Base-by-base conservation (phyloP, 345 rosid genomes). In the Cardiospermum halicacabum region DNA sequence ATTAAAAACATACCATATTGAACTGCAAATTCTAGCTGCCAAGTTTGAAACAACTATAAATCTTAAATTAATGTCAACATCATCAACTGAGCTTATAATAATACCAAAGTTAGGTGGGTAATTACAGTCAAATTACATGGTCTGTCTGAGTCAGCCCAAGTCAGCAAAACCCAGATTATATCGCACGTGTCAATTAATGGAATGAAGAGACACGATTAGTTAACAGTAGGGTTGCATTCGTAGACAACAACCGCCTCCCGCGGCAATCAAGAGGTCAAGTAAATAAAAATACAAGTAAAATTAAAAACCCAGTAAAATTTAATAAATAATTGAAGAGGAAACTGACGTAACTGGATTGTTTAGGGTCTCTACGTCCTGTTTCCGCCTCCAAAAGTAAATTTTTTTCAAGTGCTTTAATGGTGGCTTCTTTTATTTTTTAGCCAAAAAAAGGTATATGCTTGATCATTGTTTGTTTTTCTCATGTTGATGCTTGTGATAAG, bases 391-490 rank as follows among this genome's bases (percentile, higher is more conserved):
- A n/a, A 47, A 47, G n/a, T 12, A 47, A 0, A 54, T 53, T 16
- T 39, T 39, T 48, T 22, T 42, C 24, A 60, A 34, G 5, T 9
- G 54, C 40, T 45, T 26, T 53, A 8, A 16, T 45, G n/a, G 27
- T 28, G 27, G 19, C 51, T 37, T 49, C 40, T 26, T 22, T 64
- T 32, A 26, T 47, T 32, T 31, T 32, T 19, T 50, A 8, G 2
- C 57, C 45, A 53, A 37, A 39, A 58, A 43, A 56, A 56, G 54
- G 54, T 66, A 55, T 28, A 56, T 42, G 30, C 16, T 28, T 10
- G 31, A 13, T 24, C 53, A 21, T 26, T 60, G 42, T 60, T 36
- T 42, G 34, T 60, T 18, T 9, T 39, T 25, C 43, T 60, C 36
- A 7, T 13, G 28, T 51, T 19, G 43, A 47, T 47, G 19, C 19